These are phyloP conservation scores for Gyromitra esculenta DNA, from an alignment of 2,329 filamentous ascomycete species.

Conservation along the genomic window DNA sequence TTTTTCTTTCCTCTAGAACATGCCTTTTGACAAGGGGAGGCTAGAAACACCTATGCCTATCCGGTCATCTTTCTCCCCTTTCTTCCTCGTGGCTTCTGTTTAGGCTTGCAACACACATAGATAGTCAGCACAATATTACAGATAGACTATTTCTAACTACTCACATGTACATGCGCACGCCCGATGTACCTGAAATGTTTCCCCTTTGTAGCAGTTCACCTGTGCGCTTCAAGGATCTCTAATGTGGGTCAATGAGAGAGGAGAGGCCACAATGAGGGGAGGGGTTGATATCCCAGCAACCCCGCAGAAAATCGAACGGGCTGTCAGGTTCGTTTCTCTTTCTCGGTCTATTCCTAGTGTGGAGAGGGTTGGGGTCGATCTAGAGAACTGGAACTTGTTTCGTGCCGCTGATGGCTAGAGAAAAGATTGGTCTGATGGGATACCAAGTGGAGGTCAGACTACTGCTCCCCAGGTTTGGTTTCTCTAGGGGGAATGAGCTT, in stretches of 20 bases:
- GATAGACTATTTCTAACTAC: conserved; percentile 7
- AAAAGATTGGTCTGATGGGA: conserved; percentile 9
- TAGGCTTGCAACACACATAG: conserved; percentile 12
- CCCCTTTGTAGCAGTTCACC: conserved; percentile 15
- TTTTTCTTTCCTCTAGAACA: not conserved
- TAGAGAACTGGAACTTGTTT: conserved; percentile 30
- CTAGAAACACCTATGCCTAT: conserved; percentile 12
- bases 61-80: not conserved
- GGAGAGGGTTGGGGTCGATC: conserved; percentile 26
- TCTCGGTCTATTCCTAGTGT: conserved; percentile 18
- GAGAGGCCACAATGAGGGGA: not conserved
- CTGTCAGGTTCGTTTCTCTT: conserved; percentile 15
- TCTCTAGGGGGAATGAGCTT: not conserved
- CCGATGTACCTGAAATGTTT: conserved; percentile 30
- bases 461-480: conserved; percentile 5
- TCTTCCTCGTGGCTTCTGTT: not conserved
- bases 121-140: conserved; percentile 18
- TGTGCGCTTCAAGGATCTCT: conserved; percentile 27
- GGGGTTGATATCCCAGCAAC: conserved; percentile 41
- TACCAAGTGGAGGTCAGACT: conserved; percentile 17
- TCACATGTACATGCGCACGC: conserved; percentile 14
- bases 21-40: conserved; percentile 14
- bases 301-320: conserved; percentile 31
- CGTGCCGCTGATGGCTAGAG: conserved; percentile 1
- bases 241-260: conserved; percentile 22